Evolutionary conservation across 805 yeast genomes (phyloP).

Genomic region (Starmerella apicola): DNA sequence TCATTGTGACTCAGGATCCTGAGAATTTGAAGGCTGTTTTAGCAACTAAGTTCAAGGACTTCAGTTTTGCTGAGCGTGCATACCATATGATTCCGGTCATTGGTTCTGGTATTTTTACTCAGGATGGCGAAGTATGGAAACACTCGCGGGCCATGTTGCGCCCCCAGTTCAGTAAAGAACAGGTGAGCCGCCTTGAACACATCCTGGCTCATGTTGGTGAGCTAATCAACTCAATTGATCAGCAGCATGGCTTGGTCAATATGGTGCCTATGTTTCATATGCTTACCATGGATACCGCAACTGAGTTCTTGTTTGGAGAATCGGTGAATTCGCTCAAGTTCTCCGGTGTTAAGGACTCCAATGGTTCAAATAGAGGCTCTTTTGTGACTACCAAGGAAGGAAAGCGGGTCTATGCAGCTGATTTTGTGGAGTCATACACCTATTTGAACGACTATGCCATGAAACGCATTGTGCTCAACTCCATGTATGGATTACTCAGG

Average conservation of each 20-base stretch:
- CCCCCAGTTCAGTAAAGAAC: conserved; percentile 28
- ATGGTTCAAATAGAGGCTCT: conserved; percentile 1
- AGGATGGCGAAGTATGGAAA: conserved; percentile 28
- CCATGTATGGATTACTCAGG: conserved; percentile 8
- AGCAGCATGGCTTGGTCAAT: conserved; percentile 11
- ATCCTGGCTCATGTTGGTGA: conserved; percentile 23
- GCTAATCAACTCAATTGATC: conserved; percentile 13
- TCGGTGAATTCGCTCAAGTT: conserved; percentile 11
- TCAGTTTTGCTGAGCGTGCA: conserved; percentile 23
- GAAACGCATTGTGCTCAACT: conserved; percentile 8
- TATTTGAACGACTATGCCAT: conserved; percentile 9
- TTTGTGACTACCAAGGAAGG: conserved; percentile 2
- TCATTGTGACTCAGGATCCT: conserved; percentile 20
- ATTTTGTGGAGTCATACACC: conserved; percentile 21
- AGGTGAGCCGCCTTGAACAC: conserved; percentile 23
- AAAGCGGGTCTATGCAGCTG: conserved; percentile 19
- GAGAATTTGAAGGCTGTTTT: conserved; percentile 24
- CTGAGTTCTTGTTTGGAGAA: conserved; percentile 24
- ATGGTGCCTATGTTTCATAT: conserved; percentile 17
- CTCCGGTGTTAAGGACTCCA: too few relatives aligned
- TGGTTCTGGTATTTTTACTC: conserved; percentile 30
- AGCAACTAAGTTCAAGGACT: conserved; percentile 26
- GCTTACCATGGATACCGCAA: conserved; percentile 25
- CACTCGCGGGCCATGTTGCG: conserved; percentile 29
- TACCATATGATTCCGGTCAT: conserved; percentile 24